A percentile compares a stretch with the other conserved stretches of the same genome.
These are phyloP conservation scores for Microthlaspi erraticum DNA, from an alignment of 345 rosid species.

Conservation along the genomic window DNA sequence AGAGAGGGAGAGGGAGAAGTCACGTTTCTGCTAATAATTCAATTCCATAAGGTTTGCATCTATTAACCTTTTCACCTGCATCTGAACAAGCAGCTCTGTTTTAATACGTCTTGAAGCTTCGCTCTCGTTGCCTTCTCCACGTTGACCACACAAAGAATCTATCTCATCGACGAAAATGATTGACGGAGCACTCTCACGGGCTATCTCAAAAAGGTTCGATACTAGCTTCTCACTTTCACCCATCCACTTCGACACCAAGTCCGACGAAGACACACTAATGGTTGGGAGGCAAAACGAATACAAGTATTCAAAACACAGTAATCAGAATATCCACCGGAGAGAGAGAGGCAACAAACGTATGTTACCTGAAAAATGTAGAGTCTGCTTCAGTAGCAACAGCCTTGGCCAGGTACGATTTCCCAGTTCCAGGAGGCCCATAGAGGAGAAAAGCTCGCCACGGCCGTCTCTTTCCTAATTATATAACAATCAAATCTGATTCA, in stretches of 20 bases:
- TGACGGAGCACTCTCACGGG: conserved; percentile 92
- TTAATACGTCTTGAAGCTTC: conserved; percentile 95
- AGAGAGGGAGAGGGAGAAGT: conserved; percentile 7
- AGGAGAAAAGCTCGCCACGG: conserved; percentile 95
- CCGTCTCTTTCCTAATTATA: conserved; percentile 71
- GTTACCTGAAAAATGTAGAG: conserved; percentile 88
- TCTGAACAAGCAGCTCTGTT: conserved; percentile 96
- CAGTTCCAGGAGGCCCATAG: conserved; percentile 97
- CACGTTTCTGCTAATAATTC: conserved; percentile 12
- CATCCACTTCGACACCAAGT: conserved; percentile 97
- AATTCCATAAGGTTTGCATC: not conserved
- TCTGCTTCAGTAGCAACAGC: conserved; percentile 99
- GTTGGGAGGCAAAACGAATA: conserved; percentile 21
- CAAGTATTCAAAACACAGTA: not conserved
- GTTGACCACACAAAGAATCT: conserved; percentile 88
- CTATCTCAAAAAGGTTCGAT: conserved; percentile 88
- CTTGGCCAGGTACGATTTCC: conserved; percentile 93
- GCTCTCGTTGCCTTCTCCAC: conserved; percentile 94
- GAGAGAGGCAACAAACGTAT: too few relatives aligned
- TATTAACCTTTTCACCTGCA: conserved; percentile 68
- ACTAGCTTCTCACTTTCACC: conserved; percentile 97
- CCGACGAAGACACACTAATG: conserved; percentile 83
- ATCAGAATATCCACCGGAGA: too few relatives aligned
- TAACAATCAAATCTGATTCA: not conserved
- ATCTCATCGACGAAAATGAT: conserved; percentile 90